Percentiles rank a stretch among this genome's conserved stretches.
Evolutionary conservation across 2,329 filamentous ascomycete genomes (phyloP).

Genomic region (Cladorrhinum sp.): DNA sequence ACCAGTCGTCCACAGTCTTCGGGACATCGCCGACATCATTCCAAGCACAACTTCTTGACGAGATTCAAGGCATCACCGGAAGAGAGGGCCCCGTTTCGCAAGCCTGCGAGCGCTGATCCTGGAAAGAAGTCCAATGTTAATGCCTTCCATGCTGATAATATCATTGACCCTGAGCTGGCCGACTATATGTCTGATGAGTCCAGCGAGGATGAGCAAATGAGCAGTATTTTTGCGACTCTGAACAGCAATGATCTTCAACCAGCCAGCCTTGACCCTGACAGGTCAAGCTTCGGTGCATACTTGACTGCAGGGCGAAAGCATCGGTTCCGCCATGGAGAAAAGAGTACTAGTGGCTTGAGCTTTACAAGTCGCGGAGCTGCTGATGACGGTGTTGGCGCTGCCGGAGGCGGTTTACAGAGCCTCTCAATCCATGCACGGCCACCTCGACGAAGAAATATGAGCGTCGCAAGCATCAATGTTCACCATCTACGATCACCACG

Average conservation of each 20-base stretch:
- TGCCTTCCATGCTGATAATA: slow-evolving; percentile 97
- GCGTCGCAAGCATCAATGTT: slow-evolving; percentile 69
- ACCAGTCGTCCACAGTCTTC: slow-evolving; percentile 70
- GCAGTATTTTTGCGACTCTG: slow-evolving; percentile 69
- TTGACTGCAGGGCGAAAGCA: slow-evolving; percentile 73
- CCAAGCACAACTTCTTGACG: slow-evolving; percentile 78
- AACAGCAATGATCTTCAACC: slow-evolving; percentile 63
- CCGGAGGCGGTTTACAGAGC: slow-evolving; percentile 46
- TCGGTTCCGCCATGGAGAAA: slow-evolving; percentile 70
- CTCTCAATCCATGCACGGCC: slow-evolving; percentile 60
- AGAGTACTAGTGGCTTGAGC: slow-evolving; percentile 68
- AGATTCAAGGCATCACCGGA: slow-evolving; percentile 70
- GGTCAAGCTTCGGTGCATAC: slow-evolving; percentile 67
- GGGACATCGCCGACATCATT: slow-evolving; percentile 80
- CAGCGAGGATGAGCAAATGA: slow-evolving; percentile 88
- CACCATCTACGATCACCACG: slow-evolving; percentile 72
- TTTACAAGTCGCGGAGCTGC: slow-evolving; percentile 68
- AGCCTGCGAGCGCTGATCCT: slow-evolving; percentile 63
- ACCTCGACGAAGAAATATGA: slow-evolving; percentile 74
- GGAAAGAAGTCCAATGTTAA: slow-evolving; percentile 67
- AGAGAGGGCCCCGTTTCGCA: slow-evolving; percentile 85
- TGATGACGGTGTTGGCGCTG: slow-evolving; percentile 40
- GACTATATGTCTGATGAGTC: slow-evolving; percentile 96
- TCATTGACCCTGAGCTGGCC: slow-evolving; percentile 94
- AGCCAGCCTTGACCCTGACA: slow-evolving; percentile 71